A percentile compares a stretch with the other conserved stretches of the same genome.
These are phyloP conservation scores for Stachybotrys elegans DNA, from an alignment of 2,329 filamentous ascomycete species.

Conservation along the genomic window DNA sequence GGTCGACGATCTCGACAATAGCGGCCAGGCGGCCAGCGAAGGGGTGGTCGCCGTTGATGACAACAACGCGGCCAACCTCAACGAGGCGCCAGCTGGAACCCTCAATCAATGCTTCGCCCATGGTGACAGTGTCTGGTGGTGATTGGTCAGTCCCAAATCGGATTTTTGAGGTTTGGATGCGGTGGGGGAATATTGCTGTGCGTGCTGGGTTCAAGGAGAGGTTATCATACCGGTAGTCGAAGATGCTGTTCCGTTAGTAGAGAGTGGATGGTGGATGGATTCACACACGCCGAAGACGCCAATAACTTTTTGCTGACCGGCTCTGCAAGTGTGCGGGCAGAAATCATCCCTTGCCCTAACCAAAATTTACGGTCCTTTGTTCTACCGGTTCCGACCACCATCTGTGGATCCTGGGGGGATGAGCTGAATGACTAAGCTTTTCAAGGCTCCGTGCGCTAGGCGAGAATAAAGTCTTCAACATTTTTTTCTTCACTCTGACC, in stretches of 20 bases:
- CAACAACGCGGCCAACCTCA: conserved; percentile 95
- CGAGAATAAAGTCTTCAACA: too few relatives aligned
- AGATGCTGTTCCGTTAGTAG: conserved; percentile 31
- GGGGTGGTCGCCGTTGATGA: conserved; percentile 76
- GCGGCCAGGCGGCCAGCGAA: conserved; percentile 81
- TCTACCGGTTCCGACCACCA: conserved; percentile 16
- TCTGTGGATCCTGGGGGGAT: too few relatives aligned
- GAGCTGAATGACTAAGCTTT: too few relatives aligned
- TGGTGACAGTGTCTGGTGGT: conserved; percentile 57
- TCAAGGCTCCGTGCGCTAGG: too few relatives aligned
- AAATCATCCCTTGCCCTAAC: conserved; percentile 38
- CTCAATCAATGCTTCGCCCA: conserved; percentile 79
- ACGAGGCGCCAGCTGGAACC: conserved; percentile 89
- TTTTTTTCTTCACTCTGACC: too few relatives aligned
- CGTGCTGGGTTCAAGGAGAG: too few relatives aligned
- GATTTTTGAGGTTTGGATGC: too few relatives aligned
- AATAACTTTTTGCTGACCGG: conserved; percentile 36
- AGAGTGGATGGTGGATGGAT: conserved; percentile 31
- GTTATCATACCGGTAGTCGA: conserved; percentile 34
- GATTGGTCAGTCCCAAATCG: conserved; percentile 30
- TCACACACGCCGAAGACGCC: conserved; percentile 30
- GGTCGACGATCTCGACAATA: conserved; percentile 99
- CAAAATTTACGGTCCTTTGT: conserved; percentile 25
- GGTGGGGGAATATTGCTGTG: too few relatives aligned
- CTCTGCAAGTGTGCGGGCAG: conserved; percentile 33